Base-by-base conservation (phyloP, 176 grass and related monocot species). In the Carex myosuroides region DNA sequence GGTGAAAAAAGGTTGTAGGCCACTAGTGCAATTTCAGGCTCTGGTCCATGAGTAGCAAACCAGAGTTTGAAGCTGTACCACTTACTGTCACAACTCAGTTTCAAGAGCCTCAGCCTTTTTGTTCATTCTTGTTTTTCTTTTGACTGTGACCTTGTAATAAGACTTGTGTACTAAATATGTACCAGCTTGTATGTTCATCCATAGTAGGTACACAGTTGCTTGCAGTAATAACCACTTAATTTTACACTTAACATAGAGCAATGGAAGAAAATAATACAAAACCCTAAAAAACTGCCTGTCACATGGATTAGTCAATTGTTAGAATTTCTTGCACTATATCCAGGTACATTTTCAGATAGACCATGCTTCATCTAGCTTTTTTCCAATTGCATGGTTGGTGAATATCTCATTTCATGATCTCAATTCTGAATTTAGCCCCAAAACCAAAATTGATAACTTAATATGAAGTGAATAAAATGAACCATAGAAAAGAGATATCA, bases 401-500 rank as follows among this genome's bases (percentile, higher is more conserved):
- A 70, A 70, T 33, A 35, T 35, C 64, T 17, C 67, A 18, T 10
- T 70, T n/a, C 16, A 69, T 18, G 39, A 70, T 70, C 32, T 69
- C 66, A 70, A 18, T 41, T 68, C 17, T 71, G 17, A 42, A 71
- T 71, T n/a, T 6, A 42, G 17, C 37, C 13, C 30, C 64, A 21
- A n/a, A 32, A 17, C 5, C 76, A 79, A 26, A 14, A 33, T 60
- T 32, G 57, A 35, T 32, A 54, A 42, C 44, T 61, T 26, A 50
- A 74, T 24, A 74, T 4, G 42, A 50, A 74, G 7, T 10, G 70
- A 77, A 14, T 0, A 53, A 46, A 54, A 83, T 16, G 33, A 83
- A 81, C 13, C 5, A 64, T 26, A 72, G 13, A 80, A 82, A 69
- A 20, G 62, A 44, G 52, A 85, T 20, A 90, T 18, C 32, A 53